Percentiles rank a stretch among this genome's conserved stretches.
These are phyloP conservation scores for Geotrichum aggregatum DNA, from an alignment of 1,139 yeast species.

Conservation along the genomic window DNA sequence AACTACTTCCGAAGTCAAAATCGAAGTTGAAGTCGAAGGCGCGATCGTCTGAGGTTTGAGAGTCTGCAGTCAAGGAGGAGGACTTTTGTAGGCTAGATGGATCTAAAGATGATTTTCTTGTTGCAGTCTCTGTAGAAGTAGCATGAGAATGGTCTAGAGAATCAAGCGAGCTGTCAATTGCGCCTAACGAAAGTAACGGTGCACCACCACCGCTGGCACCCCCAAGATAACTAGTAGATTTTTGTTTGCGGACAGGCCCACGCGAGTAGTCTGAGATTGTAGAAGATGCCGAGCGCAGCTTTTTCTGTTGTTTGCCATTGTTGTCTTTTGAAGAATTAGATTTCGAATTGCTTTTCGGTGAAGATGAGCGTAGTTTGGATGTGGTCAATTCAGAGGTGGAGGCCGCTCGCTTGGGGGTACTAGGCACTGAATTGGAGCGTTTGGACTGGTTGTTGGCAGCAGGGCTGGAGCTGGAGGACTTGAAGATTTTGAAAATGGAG, in stretches of 20 bases:
- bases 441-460: background rate
- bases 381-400: background rate
- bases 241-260: background rate
- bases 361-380: background rate
- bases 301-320: background rate
- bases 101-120: no score
- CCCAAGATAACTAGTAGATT: background rate
- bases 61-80: no score
- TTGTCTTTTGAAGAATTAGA: background rate
- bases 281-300: background rate
- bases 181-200: background rate
- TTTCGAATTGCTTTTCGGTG: background rate
- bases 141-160: no score
- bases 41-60: no score
- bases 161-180: no score
- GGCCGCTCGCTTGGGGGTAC: slow-evolving; percentile 3
- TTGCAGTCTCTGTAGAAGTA: no score
- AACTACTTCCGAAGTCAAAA: slow-evolving; percentile 3
- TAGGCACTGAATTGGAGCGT: background rate
- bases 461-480: background rate
- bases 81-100: no score
- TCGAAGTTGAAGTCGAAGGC: background rate
- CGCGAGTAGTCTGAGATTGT: no score
- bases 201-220: background rate
- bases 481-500: slow-evolving; percentile 7